Evolutionary conservation across 192 early-diverging fungal genomes (phyloP).

Genomic region (Coemansia biformis): DNA sequence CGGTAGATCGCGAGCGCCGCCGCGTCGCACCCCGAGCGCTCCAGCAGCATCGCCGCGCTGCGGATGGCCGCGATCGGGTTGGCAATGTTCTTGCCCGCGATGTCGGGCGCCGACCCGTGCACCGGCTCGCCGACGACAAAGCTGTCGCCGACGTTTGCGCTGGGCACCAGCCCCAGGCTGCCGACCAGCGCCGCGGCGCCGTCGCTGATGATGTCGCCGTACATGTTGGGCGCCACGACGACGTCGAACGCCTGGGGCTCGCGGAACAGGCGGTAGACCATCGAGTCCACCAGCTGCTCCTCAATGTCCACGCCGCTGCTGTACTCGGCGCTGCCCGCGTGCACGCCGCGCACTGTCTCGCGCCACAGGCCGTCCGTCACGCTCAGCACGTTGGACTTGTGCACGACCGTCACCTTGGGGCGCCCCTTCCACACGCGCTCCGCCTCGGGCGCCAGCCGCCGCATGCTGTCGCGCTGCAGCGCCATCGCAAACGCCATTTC

Average conservation of each 20-base stretch:
- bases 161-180: constrained; percentile 89
- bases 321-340: constrained; percentile 59
- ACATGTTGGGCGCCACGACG: constrained; percentile 94
- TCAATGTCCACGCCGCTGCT: constrained; percentile 68
- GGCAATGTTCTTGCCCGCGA: constrained; percentile 93
- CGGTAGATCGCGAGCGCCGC: constrained; percentile 76
- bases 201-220: constrained; percentile 97
- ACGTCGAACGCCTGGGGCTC: constrained; percentile 96
- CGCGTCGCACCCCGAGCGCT: constrained; percentile 67
- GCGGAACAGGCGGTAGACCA: constrained; percentile 98
- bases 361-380: constrained; percentile 96
- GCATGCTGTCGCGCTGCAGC: constrained; percentile 65
- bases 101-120: constrained; percentile 96
- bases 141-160: constrained; percentile 91
- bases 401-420: constrained; percentile 86
- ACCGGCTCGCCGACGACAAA: constrained; percentile 97
- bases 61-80: constrained; percentile 96
- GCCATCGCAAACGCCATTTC: constrained; percentile 94
- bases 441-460: constrained; percentile 51
- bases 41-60: constrained; percentile 86
- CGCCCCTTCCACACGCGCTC: constrained; percentile 64
- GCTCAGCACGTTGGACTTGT: constrained; percentile 96
- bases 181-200: constrained; percentile 96
- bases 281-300: constrained; percentile 98
- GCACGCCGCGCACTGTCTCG: constrained; percentile 76